phyloP scores from a whole-genome alignment of 495 filamentous ascomycete species.

The Penicillium samsonianum region DNA sequence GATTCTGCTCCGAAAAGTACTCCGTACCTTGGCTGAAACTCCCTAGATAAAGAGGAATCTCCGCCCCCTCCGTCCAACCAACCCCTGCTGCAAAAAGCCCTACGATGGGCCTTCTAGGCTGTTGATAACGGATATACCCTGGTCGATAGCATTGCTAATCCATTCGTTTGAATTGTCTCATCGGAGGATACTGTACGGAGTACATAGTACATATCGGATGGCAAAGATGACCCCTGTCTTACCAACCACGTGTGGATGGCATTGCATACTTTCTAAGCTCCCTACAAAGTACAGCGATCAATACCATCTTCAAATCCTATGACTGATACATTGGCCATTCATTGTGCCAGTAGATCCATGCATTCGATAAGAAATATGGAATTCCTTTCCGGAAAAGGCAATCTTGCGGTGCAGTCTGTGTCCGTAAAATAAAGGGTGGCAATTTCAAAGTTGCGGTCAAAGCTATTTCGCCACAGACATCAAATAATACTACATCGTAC shows the following conservation, averaged over 20 bases:
- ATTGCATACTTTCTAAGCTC: not conserved
- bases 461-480: conserved; percentile 23
- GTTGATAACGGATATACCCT: not conserved
- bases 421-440: conserved; percentile 9
- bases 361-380: not conserved
- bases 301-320: not conserved
- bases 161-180: not conserved
- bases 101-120: conserved; percentile 9
- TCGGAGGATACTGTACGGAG: not conserved
- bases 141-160: not conserved
- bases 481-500: not conserved
- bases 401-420: not conserved
- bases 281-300: not conserved
- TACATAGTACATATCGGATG: not conserved
- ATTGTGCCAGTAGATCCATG: not conserved
- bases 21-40: conserved; percentile 6
- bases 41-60: not conserved
- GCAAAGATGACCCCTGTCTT: conserved; percentile 1
- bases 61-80: not conserved
- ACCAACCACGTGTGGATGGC: conserved; percentile 6
- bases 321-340: conserved; percentile 1
- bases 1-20: not conserved
- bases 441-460: conserved; percentile 29
- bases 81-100: conserved; percentile 1
- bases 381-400: not conserved